Percentiles rank a stretch among this genome's conserved stretches.
phyloP scores from a whole-genome alignment of 305 asterid species.

The Andrographis paniculata region DNA sequence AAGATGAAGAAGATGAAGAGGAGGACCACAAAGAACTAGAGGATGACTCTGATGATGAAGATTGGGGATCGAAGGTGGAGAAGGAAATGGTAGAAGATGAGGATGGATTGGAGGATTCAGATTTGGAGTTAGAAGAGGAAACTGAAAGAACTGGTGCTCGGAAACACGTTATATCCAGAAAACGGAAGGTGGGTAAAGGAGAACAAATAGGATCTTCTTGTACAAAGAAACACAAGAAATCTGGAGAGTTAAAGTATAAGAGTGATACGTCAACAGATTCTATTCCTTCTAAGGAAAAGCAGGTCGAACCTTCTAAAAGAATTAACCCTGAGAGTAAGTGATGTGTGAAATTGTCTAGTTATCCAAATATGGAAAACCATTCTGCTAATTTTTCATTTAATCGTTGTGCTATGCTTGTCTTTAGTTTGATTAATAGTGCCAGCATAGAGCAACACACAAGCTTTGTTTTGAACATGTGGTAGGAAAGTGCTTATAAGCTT shows the following conservation, averaged over 20 bases:
- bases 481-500: conserved; percentile 2
- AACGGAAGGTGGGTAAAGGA: conserved; percentile 35
- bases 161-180: conserved; percentile 28
- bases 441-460: neutral
- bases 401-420: conserved; percentile 6
- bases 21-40: conserved; percentile 24
- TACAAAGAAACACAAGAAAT: conserved; percentile 42
- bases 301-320: conserved; percentile 23
- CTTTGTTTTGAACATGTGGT: conserved; percentile 9
- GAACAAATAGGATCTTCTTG: conserved; percentile 26
- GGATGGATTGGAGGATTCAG: conserved; percentile 45
- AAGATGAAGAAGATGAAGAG: conserved; percentile 36
- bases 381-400: neutral
- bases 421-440: conserved; percentile 5
- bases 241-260: conserved; percentile 22
- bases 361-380: conserved; percentile 5
- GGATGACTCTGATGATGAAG: conserved; percentile 68
- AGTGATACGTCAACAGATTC: conserved; percentile 23
- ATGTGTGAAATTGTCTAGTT: neutral
- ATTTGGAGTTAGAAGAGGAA: conserved; percentile 41
- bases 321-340: conserved; percentile 45
- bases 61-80: conserved; percentile 45
- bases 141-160: conserved; percentile 17
- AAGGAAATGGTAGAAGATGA: conserved; percentile 38
- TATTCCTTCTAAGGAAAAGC: conserved; percentile 24